Conservation (phyloP, 2,329 filamentous ascomycete species). For the Claviceps humidiphila region DNA sequence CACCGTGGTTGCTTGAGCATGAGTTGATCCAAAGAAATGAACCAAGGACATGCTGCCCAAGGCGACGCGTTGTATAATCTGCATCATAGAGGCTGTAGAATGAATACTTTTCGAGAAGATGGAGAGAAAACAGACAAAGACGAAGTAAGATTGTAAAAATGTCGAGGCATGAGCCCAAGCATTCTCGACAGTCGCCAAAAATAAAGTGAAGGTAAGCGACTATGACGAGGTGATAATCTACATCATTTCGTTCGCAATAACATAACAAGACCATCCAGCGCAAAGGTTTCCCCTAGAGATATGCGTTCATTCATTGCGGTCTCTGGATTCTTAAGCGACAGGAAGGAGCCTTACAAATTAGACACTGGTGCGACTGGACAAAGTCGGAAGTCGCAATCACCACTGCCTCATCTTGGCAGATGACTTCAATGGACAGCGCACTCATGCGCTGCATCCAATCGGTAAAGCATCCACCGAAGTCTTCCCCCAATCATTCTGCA, state of each 20-base stretch:
- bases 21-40: neutral
- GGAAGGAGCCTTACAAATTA: neutral
- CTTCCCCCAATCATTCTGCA: neutral
- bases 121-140: neutral
- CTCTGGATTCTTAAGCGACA: neutral
- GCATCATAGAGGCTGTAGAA: neutral
- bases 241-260: neutral
- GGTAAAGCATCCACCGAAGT: neutral
- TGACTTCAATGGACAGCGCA: neutral
- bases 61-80: neutral
- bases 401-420: neutral
- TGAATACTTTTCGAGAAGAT: too few relatives aligned
- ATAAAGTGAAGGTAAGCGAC: neutral
- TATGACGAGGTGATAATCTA: neutral
- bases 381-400: neutral
- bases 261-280: neutral
- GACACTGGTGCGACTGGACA: neutral
- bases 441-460: neutral
- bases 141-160: neutral
- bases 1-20: neutral
- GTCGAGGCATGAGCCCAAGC: neutral
- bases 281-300: neutral
- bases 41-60: constrained; percentile 1
- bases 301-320: neutral
- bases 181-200: neutral